Base-by-base conservation (phyloP, 2,329 filamentous ascomycete genomes). In the Apiospora sp. region DNA sequence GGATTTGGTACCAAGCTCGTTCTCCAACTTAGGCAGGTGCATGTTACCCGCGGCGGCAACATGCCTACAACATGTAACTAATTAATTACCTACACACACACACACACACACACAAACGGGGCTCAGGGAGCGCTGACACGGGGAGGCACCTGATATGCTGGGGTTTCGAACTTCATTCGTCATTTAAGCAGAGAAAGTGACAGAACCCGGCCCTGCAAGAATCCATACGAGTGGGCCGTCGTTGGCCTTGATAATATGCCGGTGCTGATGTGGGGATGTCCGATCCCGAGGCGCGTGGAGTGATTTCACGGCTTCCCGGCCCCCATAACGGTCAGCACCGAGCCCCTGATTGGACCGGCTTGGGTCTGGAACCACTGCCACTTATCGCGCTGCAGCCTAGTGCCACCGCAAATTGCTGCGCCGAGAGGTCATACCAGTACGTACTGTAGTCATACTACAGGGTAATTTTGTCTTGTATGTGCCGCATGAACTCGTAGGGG, bases 241-340 rank as follows among this genome's bases (percentile, higher is more conserved):
- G 37, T 30, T 30, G 54, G 58, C 10, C 8, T 24, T 22, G 58
- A n/a, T 64, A 64, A 64, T 41, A 64, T 64, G 19, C 34, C 58
- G 58, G 58, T 64, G 58, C 58, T 64, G 58, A 41, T 64, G 34
- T 64, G 58, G 58, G 58, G 58, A 64, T 64, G 58, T 64, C 58
- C 58, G 58, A 34, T 64, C 41, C 34, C 58, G 58, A 64, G 58
- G 34, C 30, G 58, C 30, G 41, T 34, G 58, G 19, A 37, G 19
- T 22, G 10, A 19, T 58, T 34, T 16, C 16, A 61, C 54, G 30
- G 30, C 54, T 61, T 16, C 54, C 54, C 54, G 54, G 54, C 16
- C 8, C 34, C 54, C 16, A 61, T 34, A 30, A n/a, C 30, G 54
- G 54, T 16, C 54, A 61, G 54, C 54, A 37, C 30, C 30, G 54